Percentiles rank a stretch among this genome's conserved stretches.
Conservation (phyloP, 805 yeast species). For the Candida dendrica region DNA sequence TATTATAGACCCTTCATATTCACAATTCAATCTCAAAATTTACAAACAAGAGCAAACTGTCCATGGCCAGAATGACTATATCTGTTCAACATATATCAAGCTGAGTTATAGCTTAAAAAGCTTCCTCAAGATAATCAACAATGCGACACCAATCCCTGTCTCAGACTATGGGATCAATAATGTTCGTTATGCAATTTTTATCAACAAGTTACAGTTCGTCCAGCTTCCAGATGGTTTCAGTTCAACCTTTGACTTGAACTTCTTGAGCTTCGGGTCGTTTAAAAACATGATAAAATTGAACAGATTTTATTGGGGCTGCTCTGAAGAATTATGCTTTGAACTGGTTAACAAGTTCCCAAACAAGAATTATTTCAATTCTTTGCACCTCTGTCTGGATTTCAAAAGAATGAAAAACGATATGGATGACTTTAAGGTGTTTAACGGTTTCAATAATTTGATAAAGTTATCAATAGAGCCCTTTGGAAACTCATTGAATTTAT, state of each 20-base stretch:
- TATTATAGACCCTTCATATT: slow-evolving; percentile 26
- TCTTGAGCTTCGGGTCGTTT: slow-evolving; percentile 20
- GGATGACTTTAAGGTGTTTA: slow-evolving; percentile 6
- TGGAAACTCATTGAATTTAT: slow-evolving; percentile 20
- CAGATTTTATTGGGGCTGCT: slow-evolving; percentile 27
- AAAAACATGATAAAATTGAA: slow-evolving; percentile 21
- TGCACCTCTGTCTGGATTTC: slow-evolving; percentile 27
- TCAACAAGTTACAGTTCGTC: slow-evolving; percentile 25
- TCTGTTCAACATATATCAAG: slow-evolving; percentile 25
- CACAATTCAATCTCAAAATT: slow-evolving; percentile 31
- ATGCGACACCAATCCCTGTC: slow-evolving; percentile 2
- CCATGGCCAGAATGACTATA: slow-evolving; percentile 1
- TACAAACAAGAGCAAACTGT: slow-evolving; percentile 19
- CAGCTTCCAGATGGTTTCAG: slow-evolving; percentile 35
- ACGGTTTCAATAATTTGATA: slow-evolving; percentile 23
- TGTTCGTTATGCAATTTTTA: slow-evolving; percentile 8
- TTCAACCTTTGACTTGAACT: slow-evolving; percentile 26
- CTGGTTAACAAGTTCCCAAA: slow-evolving; percentile 27
- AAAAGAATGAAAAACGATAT: slow-evolving; percentile 7
- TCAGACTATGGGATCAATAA: neutral
- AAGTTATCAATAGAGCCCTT: slow-evolving; percentile 31
- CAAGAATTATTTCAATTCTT: slow-evolving; percentile 16
- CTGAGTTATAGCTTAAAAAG: slow-evolving; percentile 32
- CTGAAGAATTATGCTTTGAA: slow-evolving; percentile 24
- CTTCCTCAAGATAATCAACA: slow-evolving; percentile 20